phyloP scores from a whole-genome alignment of 2,329 filamentous ascomycete species.

The Sordariomycetes sp. region DNA sequence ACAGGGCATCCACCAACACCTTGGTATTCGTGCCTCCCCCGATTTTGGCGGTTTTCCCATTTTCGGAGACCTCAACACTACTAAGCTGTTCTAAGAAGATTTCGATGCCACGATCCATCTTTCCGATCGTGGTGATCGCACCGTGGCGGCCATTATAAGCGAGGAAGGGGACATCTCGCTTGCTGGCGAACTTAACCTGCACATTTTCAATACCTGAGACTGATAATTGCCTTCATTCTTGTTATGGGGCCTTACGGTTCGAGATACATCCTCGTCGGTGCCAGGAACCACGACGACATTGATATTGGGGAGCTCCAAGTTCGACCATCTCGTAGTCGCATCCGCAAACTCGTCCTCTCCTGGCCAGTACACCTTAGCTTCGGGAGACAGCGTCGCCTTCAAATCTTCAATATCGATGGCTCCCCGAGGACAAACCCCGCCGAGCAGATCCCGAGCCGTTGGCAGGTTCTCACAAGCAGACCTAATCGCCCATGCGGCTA shows the following conservation, averaged over 20 bases:
- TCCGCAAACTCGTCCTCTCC: constrained; percentile 27
- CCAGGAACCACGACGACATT: constrained; percentile 37
- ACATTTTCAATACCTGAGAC: background rate
- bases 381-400: constrained; percentile 21
- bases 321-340: constrained; percentile 35
- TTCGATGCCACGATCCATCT: constrained; percentile 38
- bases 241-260: constrained; percentile 25
- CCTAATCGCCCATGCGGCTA: constrained; percentile 14
- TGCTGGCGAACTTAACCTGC: constrained; percentile 32
- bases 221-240: background rate
- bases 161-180: constrained; percentile 37
- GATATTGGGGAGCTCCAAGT: constrained; percentile 27
- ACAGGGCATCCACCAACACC: constrained; percentile 28
- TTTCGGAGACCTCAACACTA: constrained; percentile 24
- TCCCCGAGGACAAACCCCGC: constrained; percentile 9
- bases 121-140: constrained; percentile 35
- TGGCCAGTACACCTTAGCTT: constrained; percentile 30
- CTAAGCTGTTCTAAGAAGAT: constrained; percentile 37
- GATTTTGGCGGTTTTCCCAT: constrained; percentile 27
- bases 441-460: constrained; percentile 4
- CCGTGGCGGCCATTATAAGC: constrained; percentile 44
- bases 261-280: constrained; percentile 36
- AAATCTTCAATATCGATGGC: constrained; percentile 15
- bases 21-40: constrained; percentile 31
- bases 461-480: constrained; percentile 9